Evolutionary conservation across 2,329 filamentous ascomycete species (phyloP), one percentile per base, ranked within the genome.

Genomic region (Epichloe baconii): DNA sequence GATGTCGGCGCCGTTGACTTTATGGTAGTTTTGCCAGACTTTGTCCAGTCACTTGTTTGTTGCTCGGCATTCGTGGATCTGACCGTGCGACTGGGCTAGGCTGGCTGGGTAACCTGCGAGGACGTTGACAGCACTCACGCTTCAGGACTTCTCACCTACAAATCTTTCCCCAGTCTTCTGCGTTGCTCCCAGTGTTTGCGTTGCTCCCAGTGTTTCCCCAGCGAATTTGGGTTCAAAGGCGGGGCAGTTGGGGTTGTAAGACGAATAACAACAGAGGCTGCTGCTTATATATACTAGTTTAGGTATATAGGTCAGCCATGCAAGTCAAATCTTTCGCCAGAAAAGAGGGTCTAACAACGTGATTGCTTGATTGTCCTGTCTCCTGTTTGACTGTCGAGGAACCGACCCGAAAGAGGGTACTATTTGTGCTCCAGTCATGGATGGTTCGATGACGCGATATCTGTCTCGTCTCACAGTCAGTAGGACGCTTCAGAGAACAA

Each of bases 1-100:
- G 41, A 47, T 42, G 45, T 47, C 45, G 51, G 51, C 48, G 53
- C 45, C 53, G 51, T 49, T 42, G 47, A 40, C 23, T 34, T 23
- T 19, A 19, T 6, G 19, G 11, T 19, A 19, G 41, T 43, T 19
- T 17, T 43, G 17, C 40, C 41, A 43, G 15, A 43, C 11, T 19
- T 41, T 49, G 36, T 44, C 45, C 38, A 36, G 43, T 51, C 19
- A 35, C 2, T 42, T 44, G 8, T 31, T 14, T 44, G 44, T 23
- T 44, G 50, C 34, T 37, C 38, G 34, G 50, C 45, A 43, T 47
- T 19, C 23, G 40, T 34, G 8, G 35, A 50, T 19, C 36, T 40
- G 15, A 34, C 42, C 40, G 23, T 21, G 31, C n/a, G n/a, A 14
- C 36, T 35, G 14, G n/a, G 17, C 23, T 17, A 10, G n/a, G 19